Conservation (phyloP, 2,329 filamentous ascomycete genomes). For the Coniochaeta prunicola region DNA sequence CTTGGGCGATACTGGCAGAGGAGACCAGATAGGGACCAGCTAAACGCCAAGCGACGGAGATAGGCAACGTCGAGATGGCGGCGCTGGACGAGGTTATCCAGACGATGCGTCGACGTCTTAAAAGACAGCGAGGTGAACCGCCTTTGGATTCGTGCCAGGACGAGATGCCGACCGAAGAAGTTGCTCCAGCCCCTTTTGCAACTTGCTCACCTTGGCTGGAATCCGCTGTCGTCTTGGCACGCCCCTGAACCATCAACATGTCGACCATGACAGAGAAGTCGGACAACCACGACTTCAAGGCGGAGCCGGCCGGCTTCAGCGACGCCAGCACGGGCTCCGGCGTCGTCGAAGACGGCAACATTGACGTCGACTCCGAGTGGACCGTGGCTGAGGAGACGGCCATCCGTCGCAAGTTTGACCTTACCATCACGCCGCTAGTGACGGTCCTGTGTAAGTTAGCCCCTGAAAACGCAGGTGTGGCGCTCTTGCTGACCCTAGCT, state of each 20-base stretch:
- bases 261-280: conserved; percentile 4
- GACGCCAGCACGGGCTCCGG: conserved; percentile 3
- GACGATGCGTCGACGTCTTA: not conserved
- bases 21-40: not conserved
- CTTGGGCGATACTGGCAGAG: not conserved
- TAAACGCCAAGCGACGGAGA: not conserved
- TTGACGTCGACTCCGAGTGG: conserved; percentile 1
- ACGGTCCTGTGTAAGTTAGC: conserved; percentile 5
- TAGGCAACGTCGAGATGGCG: not conserved
- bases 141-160: not conserved
- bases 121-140: not conserved
- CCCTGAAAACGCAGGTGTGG: not conserved
- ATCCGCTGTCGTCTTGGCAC: not conserved
- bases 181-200: not conserved
- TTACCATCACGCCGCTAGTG: conserved; percentile 4
- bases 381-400: conserved; percentile 5
- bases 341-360: conserved; percentile 1
- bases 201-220: not conserved
- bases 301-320: conserved; percentile 2
- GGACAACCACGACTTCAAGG: conserved; percentile 2
- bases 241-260: conserved; percentile 1
- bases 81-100: not conserved
- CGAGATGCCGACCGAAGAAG: not conserved
- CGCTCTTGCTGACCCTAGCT: not conserved
- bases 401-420: conserved; percentile 6